Percentiles rank a stretch among this genome's conserved stretches.
These are phyloP conservation scores for Boletus tylopilopsis DNA, from an alignment of 768 basidiomycete genomes.

Conservation along the genomic window DNA sequence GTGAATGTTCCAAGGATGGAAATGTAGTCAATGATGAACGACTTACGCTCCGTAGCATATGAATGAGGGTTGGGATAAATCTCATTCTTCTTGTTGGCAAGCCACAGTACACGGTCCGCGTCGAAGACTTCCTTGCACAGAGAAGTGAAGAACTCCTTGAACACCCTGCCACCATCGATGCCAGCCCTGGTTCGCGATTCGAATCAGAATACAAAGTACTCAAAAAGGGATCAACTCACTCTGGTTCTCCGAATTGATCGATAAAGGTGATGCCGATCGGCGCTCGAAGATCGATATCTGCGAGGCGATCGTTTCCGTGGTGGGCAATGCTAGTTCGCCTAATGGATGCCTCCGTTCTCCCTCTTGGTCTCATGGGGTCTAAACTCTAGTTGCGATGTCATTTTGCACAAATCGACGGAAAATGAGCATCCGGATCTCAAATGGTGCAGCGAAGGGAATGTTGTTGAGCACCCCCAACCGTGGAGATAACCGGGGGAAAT, in stretches of 20 bases:
- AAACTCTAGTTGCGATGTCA: constrained; percentile 39
- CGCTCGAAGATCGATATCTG: constrained; percentile 75
- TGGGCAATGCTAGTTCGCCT: constrained; percentile 77
- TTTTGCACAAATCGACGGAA: constrained; percentile 80
- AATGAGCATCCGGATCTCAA: constrained; percentile 82
- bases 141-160: constrained; percentile 96
- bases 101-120: constrained; percentile 90
- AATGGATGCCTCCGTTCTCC: constrained; percentile 27
- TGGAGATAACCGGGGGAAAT: constrained; percentile 56
- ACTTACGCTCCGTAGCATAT: constrained; percentile 83
- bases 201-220: constrained; percentile 3
- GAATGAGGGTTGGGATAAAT: constrained; percentile 92
- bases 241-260: constrained; percentile 81
- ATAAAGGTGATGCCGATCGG: constrained; percentile 88
- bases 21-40: not conserved
- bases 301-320: constrained; percentile 86
- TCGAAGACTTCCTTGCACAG: constrained; percentile 94
- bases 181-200: constrained; percentile 53
- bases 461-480: constrained; percentile 90
- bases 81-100: constrained; percentile 86
- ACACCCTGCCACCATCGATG: constrained; percentile 95
- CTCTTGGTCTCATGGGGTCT: constrained; percentile 13
- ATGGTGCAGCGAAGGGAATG: constrained; percentile 93
- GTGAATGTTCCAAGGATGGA: not conserved
- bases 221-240: constrained; percentile 49